Evolutionary conservation across 208 protist species (phyloP).

Genomic region (Leishmania guyanensis): DNA sequence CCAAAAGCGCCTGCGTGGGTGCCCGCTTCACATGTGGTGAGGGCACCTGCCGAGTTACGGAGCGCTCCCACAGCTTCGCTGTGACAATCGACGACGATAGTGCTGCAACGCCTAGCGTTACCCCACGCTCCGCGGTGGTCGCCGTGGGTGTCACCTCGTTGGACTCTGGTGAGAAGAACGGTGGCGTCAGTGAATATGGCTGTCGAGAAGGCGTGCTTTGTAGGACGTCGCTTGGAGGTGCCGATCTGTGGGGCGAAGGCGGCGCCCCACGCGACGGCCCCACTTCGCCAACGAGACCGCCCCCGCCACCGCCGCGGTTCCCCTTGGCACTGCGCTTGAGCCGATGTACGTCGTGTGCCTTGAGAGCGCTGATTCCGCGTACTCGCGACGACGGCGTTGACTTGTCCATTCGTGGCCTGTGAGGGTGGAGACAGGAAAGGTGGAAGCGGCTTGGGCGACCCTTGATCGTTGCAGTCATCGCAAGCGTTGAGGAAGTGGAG

Average conservation of each 20-base stretch:
- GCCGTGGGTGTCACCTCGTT: not conserved
- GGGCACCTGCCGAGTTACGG: not conserved
- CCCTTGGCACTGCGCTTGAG: slow-evolving; percentile 14
- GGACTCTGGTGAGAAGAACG: not conserved
- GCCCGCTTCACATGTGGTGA: not conserved
- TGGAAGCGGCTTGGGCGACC: not conserved
- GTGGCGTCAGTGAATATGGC: not conserved
- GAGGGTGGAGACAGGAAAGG: not conserved
- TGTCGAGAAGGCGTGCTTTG: not conserved
- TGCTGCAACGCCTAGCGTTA: not conserved
- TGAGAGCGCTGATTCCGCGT: slow-evolving; percentile 11
- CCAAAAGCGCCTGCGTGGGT: not conserved
- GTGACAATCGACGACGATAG: not conserved
- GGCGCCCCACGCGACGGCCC: not conserved
- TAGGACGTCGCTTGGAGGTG: not conserved
- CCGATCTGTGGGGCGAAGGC: not conserved
- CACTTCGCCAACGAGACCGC: not conserved
- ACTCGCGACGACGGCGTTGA: not conserved
- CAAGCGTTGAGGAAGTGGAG: not conserved
- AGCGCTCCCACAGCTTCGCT: not conserved
- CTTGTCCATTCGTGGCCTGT: not conserved
- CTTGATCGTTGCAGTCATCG: not conserved
- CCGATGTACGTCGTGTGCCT: slow-evolving; percentile 8
- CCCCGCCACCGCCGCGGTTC: not conserved
- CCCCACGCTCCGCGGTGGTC: not conserved